Evolutionary conservation across 805 yeast genomes (phyloP), one percentile per base, ranked within the genome.

Genomic region (Nakazawaea populi): DNA sequence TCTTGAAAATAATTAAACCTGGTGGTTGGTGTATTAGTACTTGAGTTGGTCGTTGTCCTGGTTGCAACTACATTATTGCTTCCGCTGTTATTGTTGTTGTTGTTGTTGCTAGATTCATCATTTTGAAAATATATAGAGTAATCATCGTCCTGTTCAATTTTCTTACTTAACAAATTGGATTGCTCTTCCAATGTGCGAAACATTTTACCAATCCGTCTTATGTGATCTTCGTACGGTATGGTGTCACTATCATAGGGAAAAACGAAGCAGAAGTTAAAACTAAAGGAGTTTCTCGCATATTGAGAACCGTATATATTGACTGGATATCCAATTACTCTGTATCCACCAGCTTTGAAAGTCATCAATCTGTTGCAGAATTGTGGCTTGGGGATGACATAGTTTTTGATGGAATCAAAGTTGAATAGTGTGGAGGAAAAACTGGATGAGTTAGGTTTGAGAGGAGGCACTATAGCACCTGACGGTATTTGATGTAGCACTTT

Each of bases 381-480:
- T 0, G 96, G 91, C 61, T 94, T 94, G 1, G 99, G 99, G 30
- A 94, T 92, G 44, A 94, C 80, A 64, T 88, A 94, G 71, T 89
- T 92, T 62, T 89, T 89, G 42, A 94, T 83, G 1, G 87, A 75
- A 62, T 89, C 95, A 65, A 95, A 94, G 58, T 87, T 84, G 60
- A 89, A 84, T 51, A 83, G 66, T 34, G 75, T 75, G 37, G 61
- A 68, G 51, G 58, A 55, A 46, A 71, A 53, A 4, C 72, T 62
- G 8, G 77, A 65, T 29, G 69, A 64, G 28, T 66, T 69, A 14
- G 55, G 44, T 57, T 51, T 63, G 46, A 48, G 60, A 37, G 63
- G 67, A 5, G 74, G 74, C 6, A 73, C 74, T 29, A 83, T 79
- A 4, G 87, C 73, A 5, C 89, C 88, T 39, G 83, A 80, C 1